phyloP scores from a whole-genome alignment of 768 basidiomycete species.

The Pisolithus tinctorius region DNA sequence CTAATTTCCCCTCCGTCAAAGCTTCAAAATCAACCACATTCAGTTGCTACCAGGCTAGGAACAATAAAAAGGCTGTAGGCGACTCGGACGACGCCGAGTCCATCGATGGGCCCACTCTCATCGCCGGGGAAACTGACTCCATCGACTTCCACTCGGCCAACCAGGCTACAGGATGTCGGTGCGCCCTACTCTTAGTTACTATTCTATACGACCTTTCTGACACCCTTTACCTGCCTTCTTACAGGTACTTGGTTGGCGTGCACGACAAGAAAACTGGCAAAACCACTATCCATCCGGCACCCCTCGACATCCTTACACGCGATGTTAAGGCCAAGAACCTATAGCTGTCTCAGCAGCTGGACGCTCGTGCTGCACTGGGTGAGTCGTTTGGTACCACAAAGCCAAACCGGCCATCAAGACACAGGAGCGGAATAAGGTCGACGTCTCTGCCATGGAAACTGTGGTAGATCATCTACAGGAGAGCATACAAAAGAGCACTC shows the following conservation, averaged over 20 bases:
- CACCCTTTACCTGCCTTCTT: not conserved
- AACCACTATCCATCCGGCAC: constrained; percentile 61
- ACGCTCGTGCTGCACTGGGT: constrained; percentile 74
- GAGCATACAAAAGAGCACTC: constrained; percentile 69
- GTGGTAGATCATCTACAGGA: constrained; percentile 79
- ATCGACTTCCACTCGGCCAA: constrained; percentile 76
- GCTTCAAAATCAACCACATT: constrained; percentile 56
- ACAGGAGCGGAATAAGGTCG: constrained; percentile 84
- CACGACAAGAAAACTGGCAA: constrained; percentile 70
- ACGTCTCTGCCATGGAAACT: constrained; percentile 80
- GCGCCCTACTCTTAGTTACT: constrained; percentile 20
- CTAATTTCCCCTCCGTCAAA: constrained; percentile 58
- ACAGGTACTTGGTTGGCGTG: constrained; percentile 78
- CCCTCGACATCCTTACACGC: constrained; percentile 64
- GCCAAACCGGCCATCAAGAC: constrained; percentile 77
- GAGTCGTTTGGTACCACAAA: constrained; percentile 95
- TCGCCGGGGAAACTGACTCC: constrained; percentile 79
- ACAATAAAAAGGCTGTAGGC: constrained; percentile 17
- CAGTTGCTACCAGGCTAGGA: constrained; percentile 47
- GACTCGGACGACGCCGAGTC: constrained; percentile 25
- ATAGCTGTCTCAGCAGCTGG: constrained; percentile 46
- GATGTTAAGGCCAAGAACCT: constrained; percentile 70
- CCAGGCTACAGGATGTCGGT: constrained; percentile 64
- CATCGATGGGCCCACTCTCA: constrained; percentile 30
- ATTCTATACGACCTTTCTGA: constrained; percentile 2